Evolutionary conservation across 768 basidiomycete genomes (phyloP).

Genomic region (Pleurotus tuber-regium): DNA sequence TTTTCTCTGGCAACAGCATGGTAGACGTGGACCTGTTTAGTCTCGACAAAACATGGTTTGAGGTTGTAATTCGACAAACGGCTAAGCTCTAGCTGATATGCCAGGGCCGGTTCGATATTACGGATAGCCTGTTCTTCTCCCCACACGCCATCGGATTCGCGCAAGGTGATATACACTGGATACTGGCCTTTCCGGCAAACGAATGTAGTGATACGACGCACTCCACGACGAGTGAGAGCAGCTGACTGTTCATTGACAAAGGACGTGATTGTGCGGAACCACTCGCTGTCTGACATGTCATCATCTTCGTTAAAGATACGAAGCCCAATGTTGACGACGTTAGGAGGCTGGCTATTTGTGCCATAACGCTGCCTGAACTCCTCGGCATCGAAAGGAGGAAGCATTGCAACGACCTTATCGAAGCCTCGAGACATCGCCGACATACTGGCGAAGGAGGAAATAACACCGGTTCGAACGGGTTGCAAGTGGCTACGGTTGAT

Average conservation of each 20-base stretch:
- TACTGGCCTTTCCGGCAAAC: constrained; percentile 91
- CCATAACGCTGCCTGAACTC: constrained; percentile 81
- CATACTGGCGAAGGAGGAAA: constrained; percentile 86
- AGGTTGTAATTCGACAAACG: constrained; percentile 97
- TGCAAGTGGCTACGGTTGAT: constrained; percentile 85
- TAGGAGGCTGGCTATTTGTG: constrained; percentile 70
- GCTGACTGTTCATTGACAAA: constrained; percentile 69
- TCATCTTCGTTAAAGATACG: constrained; percentile 83
- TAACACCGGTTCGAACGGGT: constrained; percentile 86
- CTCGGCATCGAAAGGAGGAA: constrained; percentile 69
- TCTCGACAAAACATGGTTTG: constrained; percentile 93
- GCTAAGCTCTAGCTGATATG: constrained; percentile 96
- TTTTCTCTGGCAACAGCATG: constrained; percentile 95
- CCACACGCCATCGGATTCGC: constrained; percentile 74
- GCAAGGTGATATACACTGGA: constrained; percentile 92
- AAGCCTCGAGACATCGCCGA: constrained; percentile 70
- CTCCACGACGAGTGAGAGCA: constrained; percentile 69
- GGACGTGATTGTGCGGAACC: constrained; percentile 67
- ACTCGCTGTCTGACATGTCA: constrained; percentile 73
- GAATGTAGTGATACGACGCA: constrained; percentile 89
- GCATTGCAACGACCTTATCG: constrained; percentile 62
- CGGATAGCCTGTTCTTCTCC: constrained; percentile 94
- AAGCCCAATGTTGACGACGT: constrained; percentile 92
- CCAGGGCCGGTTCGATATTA: constrained; percentile 97
- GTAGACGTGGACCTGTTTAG: constrained; percentile 98